These are phyloP conservation scores for Euphorbia schlechtendalii DNA, from an alignment of 441 rosid species.

Conservation along the genomic window DNA sequence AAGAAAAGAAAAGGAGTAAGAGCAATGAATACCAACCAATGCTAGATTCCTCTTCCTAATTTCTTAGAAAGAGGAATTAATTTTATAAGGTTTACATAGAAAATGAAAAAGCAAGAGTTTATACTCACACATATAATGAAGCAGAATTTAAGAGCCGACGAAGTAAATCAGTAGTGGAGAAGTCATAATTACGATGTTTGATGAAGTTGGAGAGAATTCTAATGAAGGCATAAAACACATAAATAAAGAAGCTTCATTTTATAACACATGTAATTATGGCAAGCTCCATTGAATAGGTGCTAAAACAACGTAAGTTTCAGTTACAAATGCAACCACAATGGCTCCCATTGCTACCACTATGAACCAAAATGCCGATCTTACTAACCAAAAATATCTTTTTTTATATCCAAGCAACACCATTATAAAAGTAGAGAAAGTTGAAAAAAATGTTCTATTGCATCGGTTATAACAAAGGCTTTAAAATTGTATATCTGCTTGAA, in stretches of 20 bases:
- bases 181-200: background rate
- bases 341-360: background rate
- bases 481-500: no score
- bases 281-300: no score
- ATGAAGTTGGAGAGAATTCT: background rate
- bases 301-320: constrained; percentile 2
- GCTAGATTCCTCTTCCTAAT: no score
- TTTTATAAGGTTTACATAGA: no score
- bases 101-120: no score
- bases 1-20: no score
- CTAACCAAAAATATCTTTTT: background rate
- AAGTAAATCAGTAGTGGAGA: background rate
- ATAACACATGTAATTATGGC: no score
- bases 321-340: constrained; percentile 6
- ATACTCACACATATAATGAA: background rate
- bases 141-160: background rate
- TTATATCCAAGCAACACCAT: background rate
- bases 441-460: no score
- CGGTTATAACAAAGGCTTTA: no score
- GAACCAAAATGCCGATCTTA: background rate
- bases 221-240: background rate
- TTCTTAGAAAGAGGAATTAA: no score
- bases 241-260: background rate
- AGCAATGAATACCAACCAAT: no score
- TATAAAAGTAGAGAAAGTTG: no score